Percentiles rank a stretch among this genome's conserved stretches.
Conservation (phyloP, 2,329 filamentous ascomycete species). For the Colletotrichum destructivum region DNA sequence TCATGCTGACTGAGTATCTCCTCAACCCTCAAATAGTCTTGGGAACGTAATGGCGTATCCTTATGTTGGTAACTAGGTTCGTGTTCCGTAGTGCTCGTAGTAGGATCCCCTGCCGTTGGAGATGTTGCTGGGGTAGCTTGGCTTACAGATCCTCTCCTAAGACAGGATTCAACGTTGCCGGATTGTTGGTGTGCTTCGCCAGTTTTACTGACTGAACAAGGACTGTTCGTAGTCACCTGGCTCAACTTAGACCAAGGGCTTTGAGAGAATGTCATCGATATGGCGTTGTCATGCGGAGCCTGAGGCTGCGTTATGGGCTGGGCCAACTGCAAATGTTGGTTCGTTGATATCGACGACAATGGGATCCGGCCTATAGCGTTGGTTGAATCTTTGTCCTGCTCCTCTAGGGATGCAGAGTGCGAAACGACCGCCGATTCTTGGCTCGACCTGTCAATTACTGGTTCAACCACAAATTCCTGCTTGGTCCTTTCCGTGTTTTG, state of each 20-base stretch:
- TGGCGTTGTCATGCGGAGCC: neutral
- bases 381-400: neutral
- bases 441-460: neutral
- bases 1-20: neutral
- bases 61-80: neutral
- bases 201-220: neutral
- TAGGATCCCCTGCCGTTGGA: neutral
- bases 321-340: neutral
- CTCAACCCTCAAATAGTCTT: neutral
- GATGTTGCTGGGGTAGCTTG: slow-evolving; percentile 1
- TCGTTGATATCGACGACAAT: neutral
- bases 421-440: slow-evolving; percentile 20
- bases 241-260: slow-evolving; percentile 36
- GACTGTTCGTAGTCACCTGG: neutral
- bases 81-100: neutral
- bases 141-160: neutral
- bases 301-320: neutral
- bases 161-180: neutral
- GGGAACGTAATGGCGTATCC: neutral
- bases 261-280: neutral
- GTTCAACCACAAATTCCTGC: neutral
- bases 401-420: slow-evolving; percentile 3
- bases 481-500: neutral
- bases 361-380: neutral
- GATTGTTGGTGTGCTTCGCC: neutral